These are phyloP conservation scores for Myrmaecium sp. DNA, from an alignment of 2,329 filamentous ascomycete species.

Conservation along the genomic window DNA sequence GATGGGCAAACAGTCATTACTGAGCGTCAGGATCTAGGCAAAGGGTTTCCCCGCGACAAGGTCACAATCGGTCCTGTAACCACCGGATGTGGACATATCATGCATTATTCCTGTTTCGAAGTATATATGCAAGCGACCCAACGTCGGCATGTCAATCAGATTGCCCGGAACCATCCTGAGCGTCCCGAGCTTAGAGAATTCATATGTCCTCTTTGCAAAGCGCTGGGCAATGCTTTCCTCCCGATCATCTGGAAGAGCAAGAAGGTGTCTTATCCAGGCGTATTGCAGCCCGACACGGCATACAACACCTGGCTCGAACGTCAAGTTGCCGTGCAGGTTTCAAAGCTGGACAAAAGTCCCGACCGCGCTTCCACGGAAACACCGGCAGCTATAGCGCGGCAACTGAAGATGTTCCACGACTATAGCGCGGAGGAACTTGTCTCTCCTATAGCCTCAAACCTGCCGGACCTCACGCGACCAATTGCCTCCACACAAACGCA, in stretches of 20 bases:
- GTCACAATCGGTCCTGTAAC: constrained; percentile 63
- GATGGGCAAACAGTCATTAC: constrained; percentile 53
- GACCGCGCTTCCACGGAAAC: constrained; percentile 11
- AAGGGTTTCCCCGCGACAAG: constrained; percentile 61
- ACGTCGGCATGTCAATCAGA: constrained; percentile 75
- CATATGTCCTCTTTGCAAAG: constrained; percentile 92
- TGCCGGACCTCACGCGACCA: constrained; percentile 18
- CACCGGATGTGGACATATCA: constrained; percentile 89
- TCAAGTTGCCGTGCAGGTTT: constrained; percentile 34
- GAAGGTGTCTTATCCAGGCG: constrained; percentile 64
- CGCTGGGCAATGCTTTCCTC: constrained; percentile 82
- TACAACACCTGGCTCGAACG: constrained; percentile 56
- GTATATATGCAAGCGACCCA: constrained; percentile 73
- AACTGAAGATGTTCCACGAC: constrained; percentile 32
- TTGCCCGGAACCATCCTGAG: constrained; percentile 87
- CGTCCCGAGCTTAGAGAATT: constrained; percentile 67
- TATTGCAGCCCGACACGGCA: constrained; percentile 37
- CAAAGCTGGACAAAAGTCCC: constrained; percentile 31
- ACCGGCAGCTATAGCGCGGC: constrained; percentile 14
- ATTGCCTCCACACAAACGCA: too few relatives aligned
- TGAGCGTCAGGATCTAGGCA: constrained; percentile 71
- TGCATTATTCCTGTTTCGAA: constrained; percentile 95
- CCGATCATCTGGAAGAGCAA: constrained; percentile 92
- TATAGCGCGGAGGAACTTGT: constrained; percentile 36
- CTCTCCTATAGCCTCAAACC: constrained; percentile 27